phyloP scores from a whole-genome alignment of 164 flowering plant genomes.

The Tetracentron sinense region DNA sequence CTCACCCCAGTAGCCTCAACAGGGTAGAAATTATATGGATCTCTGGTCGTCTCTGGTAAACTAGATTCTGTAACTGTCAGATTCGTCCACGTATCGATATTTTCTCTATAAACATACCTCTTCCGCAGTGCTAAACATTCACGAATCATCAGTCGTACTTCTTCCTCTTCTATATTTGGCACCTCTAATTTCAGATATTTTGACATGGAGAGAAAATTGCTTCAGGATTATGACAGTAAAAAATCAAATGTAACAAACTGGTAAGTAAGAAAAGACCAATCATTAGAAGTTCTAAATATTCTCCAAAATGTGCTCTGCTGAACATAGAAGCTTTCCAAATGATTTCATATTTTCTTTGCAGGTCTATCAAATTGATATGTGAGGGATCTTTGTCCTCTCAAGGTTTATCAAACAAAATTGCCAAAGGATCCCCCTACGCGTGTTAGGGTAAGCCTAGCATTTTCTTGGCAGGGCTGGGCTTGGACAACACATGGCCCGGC shows the following conservation, averaged over 20 bases:
- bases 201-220: conserved; percentile 1
- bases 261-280: no score
- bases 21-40: conserved; percentile 54
- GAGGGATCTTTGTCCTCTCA: no score
- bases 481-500: no score
- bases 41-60: conserved; percentile 20
- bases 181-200: conserved; percentile 32
- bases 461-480: no score
- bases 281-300: no score
- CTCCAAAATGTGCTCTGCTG: no score
- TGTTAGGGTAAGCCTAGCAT: no score
- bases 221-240: neutral
- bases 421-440: no score
- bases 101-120: conserved; percentile 53
- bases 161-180: conserved; percentile 54
- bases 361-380: no score
- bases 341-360: no score
- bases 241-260: neutral
- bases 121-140: conserved; percentile 62
- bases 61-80: conserved; percentile 20
- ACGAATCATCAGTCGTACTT: conserved; percentile 46
- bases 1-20: conserved; percentile 51
- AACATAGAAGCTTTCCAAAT: no score
- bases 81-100: conserved; percentile 52
- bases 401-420: no score